phyloP scores from a whole-genome alignment of 163 green algal genomes.

The Scenedesmus sp. region DNA sequence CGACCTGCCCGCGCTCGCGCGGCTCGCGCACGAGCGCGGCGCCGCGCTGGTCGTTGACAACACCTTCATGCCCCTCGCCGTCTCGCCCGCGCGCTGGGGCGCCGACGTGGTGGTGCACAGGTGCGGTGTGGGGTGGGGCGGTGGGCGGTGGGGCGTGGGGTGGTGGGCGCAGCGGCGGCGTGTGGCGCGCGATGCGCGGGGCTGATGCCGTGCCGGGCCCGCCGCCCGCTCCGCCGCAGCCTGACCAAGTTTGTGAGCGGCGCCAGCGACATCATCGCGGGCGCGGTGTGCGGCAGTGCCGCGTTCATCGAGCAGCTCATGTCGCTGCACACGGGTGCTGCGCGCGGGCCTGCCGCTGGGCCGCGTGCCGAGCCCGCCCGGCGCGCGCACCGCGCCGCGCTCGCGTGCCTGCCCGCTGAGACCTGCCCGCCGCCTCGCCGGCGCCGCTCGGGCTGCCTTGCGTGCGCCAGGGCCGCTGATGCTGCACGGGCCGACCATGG shows the following conservation, averaged over 20 bases:
- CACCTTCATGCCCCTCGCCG: slow-evolving; percentile 73
- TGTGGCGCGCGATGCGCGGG: too few species aligned
- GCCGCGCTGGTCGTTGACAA: slow-evolving; percentile 73
- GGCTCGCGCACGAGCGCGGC: slow-evolving; percentile 53
- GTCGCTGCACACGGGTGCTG: slow-evolving; percentile 65
- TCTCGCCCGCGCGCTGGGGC: slow-evolving; percentile 62
- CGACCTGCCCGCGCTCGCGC: slow-evolving; percentile 64
- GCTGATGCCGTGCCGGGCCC: too few species aligned
- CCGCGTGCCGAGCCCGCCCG: too few species aligned
- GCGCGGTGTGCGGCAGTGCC: slow-evolving; percentile 58
- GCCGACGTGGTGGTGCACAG: slow-evolving; percentile 80
- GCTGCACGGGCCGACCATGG: slow-evolving; percentile 81
- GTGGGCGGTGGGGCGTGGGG: too few species aligned
- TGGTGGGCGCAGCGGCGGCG: too few species aligned
- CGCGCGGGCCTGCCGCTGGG: too few species aligned
- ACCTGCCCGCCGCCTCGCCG: too few species aligned
- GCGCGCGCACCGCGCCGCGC: too few species aligned
- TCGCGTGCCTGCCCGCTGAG: too few species aligned
- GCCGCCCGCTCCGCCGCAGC: slow-evolving; percentile 42
- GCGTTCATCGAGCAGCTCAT: slow-evolving; percentile 72
- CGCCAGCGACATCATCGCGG: slow-evolving; percentile 72
- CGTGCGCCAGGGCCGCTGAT: slow-evolving; percentile 67
- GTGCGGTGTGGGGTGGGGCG: too few species aligned
- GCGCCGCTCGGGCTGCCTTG: neutral
- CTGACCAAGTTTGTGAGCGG: slow-evolving; percentile 84